A percentile compares a stretch with the other conserved stretches of the same genome.
Evolutionary conservation across 2,329 filamentous ascomycete genomes (phyloP).

Genomic region (Ceratocystis papillata): DNA sequence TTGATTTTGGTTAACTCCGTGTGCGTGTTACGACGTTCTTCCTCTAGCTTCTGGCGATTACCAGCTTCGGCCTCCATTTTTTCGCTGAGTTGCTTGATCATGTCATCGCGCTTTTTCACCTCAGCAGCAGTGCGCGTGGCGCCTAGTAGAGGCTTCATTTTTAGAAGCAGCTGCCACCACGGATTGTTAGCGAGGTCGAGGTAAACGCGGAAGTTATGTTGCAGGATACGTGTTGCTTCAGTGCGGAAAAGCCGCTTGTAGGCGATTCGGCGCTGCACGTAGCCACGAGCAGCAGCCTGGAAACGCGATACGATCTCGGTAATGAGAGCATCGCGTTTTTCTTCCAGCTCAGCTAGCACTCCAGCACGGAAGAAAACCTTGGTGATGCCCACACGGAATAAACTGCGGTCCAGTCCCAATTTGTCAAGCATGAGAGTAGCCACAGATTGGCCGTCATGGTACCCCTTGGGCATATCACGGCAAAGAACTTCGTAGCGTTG

Average conservation of each 20-base stretch:
- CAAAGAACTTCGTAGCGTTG: slow-evolving; percentile 94
- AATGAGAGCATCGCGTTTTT: slow-evolving; percentile 85
- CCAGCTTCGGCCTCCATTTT: slow-evolving; percentile 68
- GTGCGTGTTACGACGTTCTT: slow-evolving; percentile 79
- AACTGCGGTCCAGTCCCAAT: slow-evolving; percentile 68
- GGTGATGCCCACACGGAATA: slow-evolving; percentile 87
- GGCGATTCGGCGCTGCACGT: slow-evolving; percentile 73
- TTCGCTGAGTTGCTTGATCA: slow-evolving; percentile 75
- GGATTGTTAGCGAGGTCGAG: slow-evolving; percentile 81
- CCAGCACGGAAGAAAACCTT: slow-evolving; percentile 98
- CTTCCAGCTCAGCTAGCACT: slow-evolving; percentile 91
- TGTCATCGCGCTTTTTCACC: slow-evolving; percentile 88
- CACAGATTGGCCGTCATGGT: slow-evolving; percentile 78
- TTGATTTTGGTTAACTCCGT: slow-evolving; percentile 81
- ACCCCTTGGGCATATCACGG: slow-evolving; percentile 74
- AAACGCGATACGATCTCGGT: slow-evolving; percentile 89
- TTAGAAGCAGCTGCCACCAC: slow-evolving; percentile 92
- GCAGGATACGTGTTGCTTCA: slow-evolving; percentile 88
- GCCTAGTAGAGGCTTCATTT: slow-evolving; percentile 90
- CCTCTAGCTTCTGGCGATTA: slow-evolving; percentile 71
- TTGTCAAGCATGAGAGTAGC: slow-evolving; percentile 81
- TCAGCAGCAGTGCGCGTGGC: slow-evolving; percentile 85
- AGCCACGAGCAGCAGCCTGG: slow-evolving; percentile 84
- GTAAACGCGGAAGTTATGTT: slow-evolving; percentile 87
- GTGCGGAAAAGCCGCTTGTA: slow-evolving; percentile 90